phyloP scores from a whole-genome alignment of 495 filamentous ascomycete genomes.

The Aspergillus nidulans region DNA sequence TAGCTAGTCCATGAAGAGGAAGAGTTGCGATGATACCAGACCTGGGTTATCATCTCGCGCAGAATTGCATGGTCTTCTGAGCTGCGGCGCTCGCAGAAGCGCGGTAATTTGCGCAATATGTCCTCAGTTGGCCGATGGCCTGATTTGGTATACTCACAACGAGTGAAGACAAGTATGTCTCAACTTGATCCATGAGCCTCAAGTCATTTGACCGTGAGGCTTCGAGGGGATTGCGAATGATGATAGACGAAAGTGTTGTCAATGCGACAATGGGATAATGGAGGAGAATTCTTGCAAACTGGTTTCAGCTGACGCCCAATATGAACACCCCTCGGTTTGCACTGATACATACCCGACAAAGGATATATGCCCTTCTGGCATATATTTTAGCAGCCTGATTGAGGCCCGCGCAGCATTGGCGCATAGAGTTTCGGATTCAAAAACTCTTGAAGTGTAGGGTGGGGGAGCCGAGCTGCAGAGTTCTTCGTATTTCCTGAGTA shows the following conservation, averaged over 20 bases:
- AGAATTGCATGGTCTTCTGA: neutral
- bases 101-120: conserved; percentile 16
- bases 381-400: conserved; percentile 15
- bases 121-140: conserved; percentile 6
- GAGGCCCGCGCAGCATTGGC: conserved; percentile 18
- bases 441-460: conserved; percentile 8
- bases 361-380: conserved; percentile 12
- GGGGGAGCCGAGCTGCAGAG: neutral
- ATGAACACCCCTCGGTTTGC: neutral
- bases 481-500: neutral
- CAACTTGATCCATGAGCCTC: conserved; percentile 15
- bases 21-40: neutral
- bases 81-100: conserved; percentile 10
- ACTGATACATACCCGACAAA: conserved; percentile 12
- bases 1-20: neutral
- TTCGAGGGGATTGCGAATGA: conserved; percentile 16
- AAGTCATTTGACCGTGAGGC: conserved; percentile 10
- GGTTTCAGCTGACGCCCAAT: neutral
- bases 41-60: neutral
- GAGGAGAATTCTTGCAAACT: conserved; percentile 6
- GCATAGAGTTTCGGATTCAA: conserved; percentile 15
- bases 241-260: conserved; percentile 16
- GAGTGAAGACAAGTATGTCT: conserved; percentile 14
- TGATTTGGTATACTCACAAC: conserved; percentile 6
- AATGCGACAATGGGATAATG: conserved; percentile 20